phyloP scores from a whole-genome alignment of 306 rosid species.

The Vigna nakashimae region DNA sequence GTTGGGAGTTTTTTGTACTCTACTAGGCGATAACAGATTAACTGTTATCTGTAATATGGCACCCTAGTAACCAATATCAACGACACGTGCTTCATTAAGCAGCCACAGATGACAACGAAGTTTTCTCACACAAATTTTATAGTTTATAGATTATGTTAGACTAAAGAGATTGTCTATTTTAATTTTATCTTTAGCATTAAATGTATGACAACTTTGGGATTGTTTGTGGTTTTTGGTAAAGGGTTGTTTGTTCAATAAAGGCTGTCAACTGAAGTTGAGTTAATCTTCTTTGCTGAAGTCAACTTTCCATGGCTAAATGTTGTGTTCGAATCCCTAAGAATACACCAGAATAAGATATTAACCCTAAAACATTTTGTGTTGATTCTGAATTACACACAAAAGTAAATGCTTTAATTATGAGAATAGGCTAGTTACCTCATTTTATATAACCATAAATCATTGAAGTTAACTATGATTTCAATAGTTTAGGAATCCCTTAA shows the following conservation, averaged over 20 bases:
- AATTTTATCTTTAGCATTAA: too few species aligned
- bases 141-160: too few species aligned
- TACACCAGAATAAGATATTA: background rate
- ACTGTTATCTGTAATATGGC: conserved; percentile 1
- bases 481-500: background rate
- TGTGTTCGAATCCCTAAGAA: background rate
- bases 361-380: background rate
- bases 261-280: too few species aligned
- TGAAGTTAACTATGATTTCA: background rate
- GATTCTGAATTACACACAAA: background rate
- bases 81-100: background rate
- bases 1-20: background rate
- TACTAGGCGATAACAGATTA: background rate
- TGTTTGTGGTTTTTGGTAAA: too few species aligned
- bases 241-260: too few species aligned
- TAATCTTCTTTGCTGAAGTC: background rate
- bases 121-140: background rate
- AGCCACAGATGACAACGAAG: background rate
- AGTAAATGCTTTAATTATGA: background rate
- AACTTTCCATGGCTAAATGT: background rate
- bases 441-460: background rate
- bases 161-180: too few species aligned
- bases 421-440: background rate
- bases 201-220: too few species aligned
- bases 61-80: background rate